Conservation (phyloP, 2,329 filamentous ascomycete species). For the Rhynchosporium graminicola region DNA sequence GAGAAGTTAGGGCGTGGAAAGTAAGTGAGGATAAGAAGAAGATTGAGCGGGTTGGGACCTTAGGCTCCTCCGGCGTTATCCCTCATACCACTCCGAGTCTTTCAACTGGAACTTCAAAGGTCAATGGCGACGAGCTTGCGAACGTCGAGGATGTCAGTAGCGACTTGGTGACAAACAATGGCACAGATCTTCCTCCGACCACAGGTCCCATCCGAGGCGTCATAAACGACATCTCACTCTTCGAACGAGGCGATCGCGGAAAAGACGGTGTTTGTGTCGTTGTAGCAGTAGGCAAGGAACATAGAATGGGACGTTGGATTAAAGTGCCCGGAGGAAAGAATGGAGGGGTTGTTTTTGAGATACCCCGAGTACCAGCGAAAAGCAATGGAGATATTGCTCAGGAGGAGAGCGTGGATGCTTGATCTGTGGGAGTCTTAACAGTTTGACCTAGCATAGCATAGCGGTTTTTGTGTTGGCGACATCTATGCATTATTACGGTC, state of each 20-base stretch:
- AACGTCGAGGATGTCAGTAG: neutral
- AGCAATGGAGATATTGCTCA: slow-evolving; percentile 26
- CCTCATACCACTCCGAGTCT: neutral
- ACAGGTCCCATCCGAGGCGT: slow-evolving; percentile 56
- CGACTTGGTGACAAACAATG: slow-evolving; percentile 13
- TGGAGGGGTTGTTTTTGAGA: slow-evolving; percentile 84
- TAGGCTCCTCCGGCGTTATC: slow-evolving; percentile 46
- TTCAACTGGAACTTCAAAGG: neutral
- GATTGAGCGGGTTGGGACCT: slow-evolving; percentile 70
- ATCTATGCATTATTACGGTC: neutral
- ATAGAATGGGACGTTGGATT: slow-evolving; percentile 80
- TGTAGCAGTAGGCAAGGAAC: slow-evolving; percentile 83
- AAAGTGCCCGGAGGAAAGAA: slow-evolving; percentile 65
- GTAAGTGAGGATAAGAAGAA: slow-evolving; percentile 80
- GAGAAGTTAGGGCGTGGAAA: slow-evolving; percentile 81
- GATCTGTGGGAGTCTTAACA: neutral
- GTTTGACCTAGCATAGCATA: too few species aligned
- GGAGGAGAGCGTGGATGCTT: slow-evolving; percentile 22
- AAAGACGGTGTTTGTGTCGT: slow-evolving; percentile 79
- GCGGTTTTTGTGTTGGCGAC: neutral
- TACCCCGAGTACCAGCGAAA: slow-evolving; percentile 51
- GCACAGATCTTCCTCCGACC: slow-evolving; percentile 26
- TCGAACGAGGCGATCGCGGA: slow-evolving; percentile 78
- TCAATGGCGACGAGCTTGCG: too few species aligned
- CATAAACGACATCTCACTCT: slow-evolving; percentile 84